Evolutionary conservation across 2,329 filamentous ascomycete genomes (phyloP).

Genomic region (Teratosphaeriaceae sp.): DNA sequence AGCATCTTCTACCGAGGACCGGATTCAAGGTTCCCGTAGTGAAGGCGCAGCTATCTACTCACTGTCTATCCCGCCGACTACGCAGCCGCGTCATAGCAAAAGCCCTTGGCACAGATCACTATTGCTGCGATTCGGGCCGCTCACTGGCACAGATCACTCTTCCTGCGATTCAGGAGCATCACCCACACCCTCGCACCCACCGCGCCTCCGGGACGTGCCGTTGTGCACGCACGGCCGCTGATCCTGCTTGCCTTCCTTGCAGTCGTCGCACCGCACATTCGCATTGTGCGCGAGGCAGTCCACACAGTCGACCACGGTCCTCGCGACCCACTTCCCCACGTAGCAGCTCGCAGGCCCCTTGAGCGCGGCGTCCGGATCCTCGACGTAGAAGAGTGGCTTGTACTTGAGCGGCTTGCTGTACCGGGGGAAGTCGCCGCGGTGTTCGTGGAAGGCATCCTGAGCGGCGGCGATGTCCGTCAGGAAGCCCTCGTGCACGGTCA

Average conservation of each 20-base stretch:
- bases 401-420: neutral
- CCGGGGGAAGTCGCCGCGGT: neutral
- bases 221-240: neutral
- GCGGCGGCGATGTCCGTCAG: neutral
- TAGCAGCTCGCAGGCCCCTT: neutral
- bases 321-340: neutral
- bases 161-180: neutral
- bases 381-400: neutral
- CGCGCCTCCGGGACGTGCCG: neutral
- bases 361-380: neutral
- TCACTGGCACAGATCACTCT: too few species aligned
- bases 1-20: too few species aligned
- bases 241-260: neutral
- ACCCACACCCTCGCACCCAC: neutral
- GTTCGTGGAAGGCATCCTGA: neutral
- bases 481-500: neutral
- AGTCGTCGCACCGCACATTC: neutral
- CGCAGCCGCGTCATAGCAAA: too few species aligned
- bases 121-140: too few species aligned
- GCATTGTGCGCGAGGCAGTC: neutral
- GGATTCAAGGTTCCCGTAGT: too few species aligned
- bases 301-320: neutral
- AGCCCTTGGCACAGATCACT: too few species aligned
- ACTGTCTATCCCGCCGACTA: too few species aligned
- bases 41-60: too few species aligned